Evolutionary conservation across 345 rosid species (phyloP), one percentile per base, ranked within the genome.

Genomic region (Populus euphratica): DNA sequence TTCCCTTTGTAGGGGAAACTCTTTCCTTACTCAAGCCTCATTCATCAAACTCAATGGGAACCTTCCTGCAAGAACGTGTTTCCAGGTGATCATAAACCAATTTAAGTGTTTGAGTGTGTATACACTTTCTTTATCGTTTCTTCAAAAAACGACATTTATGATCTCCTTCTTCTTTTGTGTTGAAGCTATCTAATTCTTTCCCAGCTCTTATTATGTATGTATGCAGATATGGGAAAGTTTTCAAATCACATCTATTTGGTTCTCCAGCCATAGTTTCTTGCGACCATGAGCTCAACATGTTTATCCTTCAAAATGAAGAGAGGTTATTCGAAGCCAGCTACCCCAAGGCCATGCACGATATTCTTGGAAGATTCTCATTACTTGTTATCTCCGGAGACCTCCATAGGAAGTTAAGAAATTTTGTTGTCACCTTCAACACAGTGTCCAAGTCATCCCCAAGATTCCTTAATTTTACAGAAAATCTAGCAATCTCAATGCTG

Each of bases 261-360:
- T 90, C 90, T 2, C 91, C 92, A 27, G 83, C 97, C 35, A 84
- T 94, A 75, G 97, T 94, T 18, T 93, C 97, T 11, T 92, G 97
- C 73, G 95, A 93, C 86, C 81, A 82, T 39, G 97, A 93, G 74
- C 86, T 93, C 77, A 94, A 91, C 88, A 74, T 77, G 89, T 89
- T 90, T 73, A 80, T 94, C 78, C 98, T 94, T 64, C 97, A 90
- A 75, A 93, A 91, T 43, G 97, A 94, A 75, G 97, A 83, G 84
- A 91, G 80, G 87, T 76, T 91, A 38, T 90, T 94, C 88, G 83
- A 68, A 75, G 88, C 83, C 4, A 84, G 85, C 82, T 94, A 94
- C 76, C 97, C 98, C 21, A 89, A 85, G 78, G 82, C 92, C 49
- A 87, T 94, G 88, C 90, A 87, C 64, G 94, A 88, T 66, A 90